Percentiles rank a stretch among this genome's conserved stretches.
These are phyloP conservation scores for Eutrema heterophyllum DNA, from an alignment of 345 rosid genomes.

Conservation along the genomic window DNA sequence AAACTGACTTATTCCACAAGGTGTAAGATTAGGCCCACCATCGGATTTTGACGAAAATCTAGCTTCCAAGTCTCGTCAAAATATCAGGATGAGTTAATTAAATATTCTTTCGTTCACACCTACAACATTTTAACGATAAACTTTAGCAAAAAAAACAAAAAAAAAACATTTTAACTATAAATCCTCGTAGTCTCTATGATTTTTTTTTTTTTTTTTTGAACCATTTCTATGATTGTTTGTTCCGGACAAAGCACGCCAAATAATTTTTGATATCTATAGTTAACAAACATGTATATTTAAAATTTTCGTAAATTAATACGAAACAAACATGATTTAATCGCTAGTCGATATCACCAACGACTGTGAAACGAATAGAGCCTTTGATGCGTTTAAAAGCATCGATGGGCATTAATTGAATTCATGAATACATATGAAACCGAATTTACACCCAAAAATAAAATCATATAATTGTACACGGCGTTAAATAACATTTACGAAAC, in stretches of 20 bases:
- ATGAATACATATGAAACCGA: neutral
- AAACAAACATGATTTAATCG: no score
- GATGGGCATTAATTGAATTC: neutral
- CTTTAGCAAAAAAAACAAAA: no score
- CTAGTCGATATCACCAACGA: no score
- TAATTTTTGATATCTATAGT: no score
- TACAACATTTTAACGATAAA: no score
- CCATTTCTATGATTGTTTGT: no score
- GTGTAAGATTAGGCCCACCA: slow-evolving; percentile 24
- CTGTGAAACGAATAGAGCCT: no score
- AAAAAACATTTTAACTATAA: neutral
- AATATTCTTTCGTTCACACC: slow-evolving; percentile 11
- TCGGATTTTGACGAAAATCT: slow-evolving; percentile 19
- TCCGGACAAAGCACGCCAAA: no score
- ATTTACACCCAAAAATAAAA: neutral
- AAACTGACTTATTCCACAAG: slow-evolving; percentile 26
- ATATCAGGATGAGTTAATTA: neutral
- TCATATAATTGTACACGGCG: neutral
- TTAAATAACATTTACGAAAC: neutral
- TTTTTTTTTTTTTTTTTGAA: no score
- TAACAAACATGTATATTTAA: no score
- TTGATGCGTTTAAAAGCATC: neutral
- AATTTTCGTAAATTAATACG: no score
- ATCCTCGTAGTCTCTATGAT: neutral
- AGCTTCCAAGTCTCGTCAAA: slow-evolving; percentile 26